phyloP scores from a whole-genome alignment of 352 stramenopile species.

The Phytophthora ramorum region DNA sequence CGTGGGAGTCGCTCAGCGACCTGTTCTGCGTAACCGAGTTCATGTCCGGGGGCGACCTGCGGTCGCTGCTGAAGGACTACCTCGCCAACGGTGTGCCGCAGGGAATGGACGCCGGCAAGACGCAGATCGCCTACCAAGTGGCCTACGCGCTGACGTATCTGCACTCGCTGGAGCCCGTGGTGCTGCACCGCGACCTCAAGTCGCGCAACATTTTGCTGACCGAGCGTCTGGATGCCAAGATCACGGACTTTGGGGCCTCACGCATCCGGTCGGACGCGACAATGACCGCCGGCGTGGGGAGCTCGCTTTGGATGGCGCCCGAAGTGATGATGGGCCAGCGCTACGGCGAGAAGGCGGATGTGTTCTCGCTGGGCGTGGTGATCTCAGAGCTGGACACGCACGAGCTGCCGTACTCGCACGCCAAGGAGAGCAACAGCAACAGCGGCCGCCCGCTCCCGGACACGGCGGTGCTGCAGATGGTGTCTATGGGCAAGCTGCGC shows the following conservation, averaged over 20 bases:
- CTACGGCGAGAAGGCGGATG: slow-evolving; percentile 38
- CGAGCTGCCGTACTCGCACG: slow-evolving; percentile 35
- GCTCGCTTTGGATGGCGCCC: slow-evolving; percentile 18
- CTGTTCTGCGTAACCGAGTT: slow-evolving; percentile 55
- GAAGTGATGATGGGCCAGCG: too few relatives aligned
- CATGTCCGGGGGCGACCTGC: slow-evolving; percentile 54
- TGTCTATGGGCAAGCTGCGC: slow-evolving; percentile 31
- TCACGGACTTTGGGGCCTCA: slow-evolving; percentile 59
- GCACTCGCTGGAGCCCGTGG: slow-evolving; percentile 31
- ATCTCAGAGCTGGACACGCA: slow-evolving; percentile 45
- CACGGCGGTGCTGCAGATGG: slow-evolving; percentile 41
- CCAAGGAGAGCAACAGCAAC: slow-evolving; percentile 19
- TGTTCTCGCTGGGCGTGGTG: slow-evolving; percentile 48
- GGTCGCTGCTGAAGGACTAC: slow-evolving; percentile 43
- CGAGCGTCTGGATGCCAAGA: slow-evolving; percentile 40
- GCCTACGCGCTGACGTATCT: slow-evolving; percentile 39
- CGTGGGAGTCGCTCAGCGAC: slow-evolving; percentile 57
- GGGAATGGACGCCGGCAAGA: slow-evolving; percentile 37
- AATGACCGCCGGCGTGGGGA: slow-evolving; percentile 34
- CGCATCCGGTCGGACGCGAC: slow-evolving; percentile 28
- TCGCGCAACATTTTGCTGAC: slow-evolving; percentile 70
- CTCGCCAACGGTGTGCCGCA: slow-evolving; percentile 11
- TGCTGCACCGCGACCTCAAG: slow-evolving; percentile 67
- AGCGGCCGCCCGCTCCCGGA: slow-evolving; percentile 17
- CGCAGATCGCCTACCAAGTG: slow-evolving; percentile 42